Base-by-base conservation (phyloP, 1,284 basidiomycete genomes). In the Pascua guehoae region DNA sequence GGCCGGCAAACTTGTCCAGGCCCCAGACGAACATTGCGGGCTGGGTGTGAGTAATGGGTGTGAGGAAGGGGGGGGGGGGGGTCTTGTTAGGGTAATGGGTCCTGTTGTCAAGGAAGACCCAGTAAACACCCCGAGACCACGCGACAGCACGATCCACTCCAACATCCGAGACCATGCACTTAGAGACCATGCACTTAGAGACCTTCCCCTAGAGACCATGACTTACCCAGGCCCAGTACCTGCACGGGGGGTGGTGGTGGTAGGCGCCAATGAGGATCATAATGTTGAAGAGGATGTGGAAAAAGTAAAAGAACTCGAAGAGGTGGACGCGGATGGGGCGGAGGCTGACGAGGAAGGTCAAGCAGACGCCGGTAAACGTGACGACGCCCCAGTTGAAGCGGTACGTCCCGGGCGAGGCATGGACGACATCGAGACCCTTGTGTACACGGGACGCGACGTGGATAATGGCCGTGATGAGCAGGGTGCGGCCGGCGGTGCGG, bases 321-420 rank as follows among this genome's bases (percentile, higher is more conserved):
- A 49, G 37, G 9, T 36, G 38, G 14, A 32, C 15, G n/a, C 56
- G 51, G 17, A 57, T 41, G 24, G 60, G 52, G 11, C 77, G 73
- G 49, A 81, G 59, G 11, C 80, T 80, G 11, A 79, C 61, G 8
- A 80, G 58, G 16, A 74, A 70, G 18, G 81, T 69, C 41, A 81
- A 60, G 11, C 77, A 78, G 61, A 80, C 75, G 0, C 77, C 72
- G 8, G 70, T 56, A 5, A 40, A 24, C 4, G 16, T 50, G 14
- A 47, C 4, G 12, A 43, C 15, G 18, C 55, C 24, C 24, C 24
- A 32, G 24, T 32, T 32, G 24, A 32, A 32, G 24, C 24, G 24
- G 24, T 32, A 32, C 24, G 24, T 32, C 4, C 55, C 14, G 45
- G 17, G 9, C 37, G 8, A 17, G 32, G 12, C 14, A n/a, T 49